These are phyloP conservation scores for Hypoxylon crocopeplum DNA, from an alignment of 495 filamentous ascomycete genomes.

Conservation along the genomic window DNA sequence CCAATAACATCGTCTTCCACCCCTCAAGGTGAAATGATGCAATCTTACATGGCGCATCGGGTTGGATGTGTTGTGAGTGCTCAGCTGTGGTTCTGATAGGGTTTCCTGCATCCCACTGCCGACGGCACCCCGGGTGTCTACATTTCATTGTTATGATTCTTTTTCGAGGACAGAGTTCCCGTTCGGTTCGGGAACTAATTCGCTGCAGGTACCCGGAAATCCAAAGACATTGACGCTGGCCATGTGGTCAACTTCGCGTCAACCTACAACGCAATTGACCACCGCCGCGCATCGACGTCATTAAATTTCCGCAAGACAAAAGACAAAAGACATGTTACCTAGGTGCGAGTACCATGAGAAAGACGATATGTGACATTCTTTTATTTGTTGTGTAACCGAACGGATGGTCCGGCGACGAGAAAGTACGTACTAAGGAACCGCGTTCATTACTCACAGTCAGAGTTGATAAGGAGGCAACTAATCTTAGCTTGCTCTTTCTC, in stretches of 20 bases:
- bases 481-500: too few relatives aligned
- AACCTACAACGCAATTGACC: too few relatives aligned
- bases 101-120: slow-evolving; percentile 35
- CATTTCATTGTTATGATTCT: neutral
- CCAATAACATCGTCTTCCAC: slow-evolving; percentile 22
- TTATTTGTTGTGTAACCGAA: too few relatives aligned
- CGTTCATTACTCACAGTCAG: too few relatives aligned
- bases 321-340: too few relatives aligned
- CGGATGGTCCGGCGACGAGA: too few relatives aligned
- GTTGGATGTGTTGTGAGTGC: neutral
- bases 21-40: slow-evolving; percentile 17
- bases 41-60: slow-evolving; percentile 7
- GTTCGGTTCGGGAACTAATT: neutral
- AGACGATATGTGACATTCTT: too few relatives aligned
- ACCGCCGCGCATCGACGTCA: too few relatives aligned
- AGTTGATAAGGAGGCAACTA: too few relatives aligned
- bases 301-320: too few relatives aligned
- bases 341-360: too few relatives aligned
- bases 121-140: slow-evolving; percentile 9
- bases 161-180: neutral
- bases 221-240: neutral
- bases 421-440: too few relatives aligned
- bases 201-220: slow-evolving; percentile 18
- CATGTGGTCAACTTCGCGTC: neutral
- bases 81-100: slow-evolving; percentile 32